phyloP scores from a whole-genome alignment of 306 rosid species.

The Acacia melanoxylon region DNA sequence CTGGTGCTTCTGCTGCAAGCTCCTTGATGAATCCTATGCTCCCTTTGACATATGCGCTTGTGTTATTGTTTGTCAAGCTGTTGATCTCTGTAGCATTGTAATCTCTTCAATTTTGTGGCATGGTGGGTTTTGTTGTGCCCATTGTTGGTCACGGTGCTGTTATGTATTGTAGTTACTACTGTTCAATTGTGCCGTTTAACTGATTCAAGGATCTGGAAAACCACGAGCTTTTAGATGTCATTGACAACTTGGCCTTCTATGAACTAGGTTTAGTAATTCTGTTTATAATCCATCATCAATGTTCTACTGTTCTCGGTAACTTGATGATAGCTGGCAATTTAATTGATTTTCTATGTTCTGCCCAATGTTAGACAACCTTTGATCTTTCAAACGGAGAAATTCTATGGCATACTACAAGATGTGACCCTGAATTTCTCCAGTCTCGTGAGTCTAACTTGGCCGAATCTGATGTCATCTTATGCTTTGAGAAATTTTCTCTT shows the following conservation, averaged over 20 bases:
- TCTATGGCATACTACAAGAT: not conserved
- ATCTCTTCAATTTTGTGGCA: conserved; percentile 37
- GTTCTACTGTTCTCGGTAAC: not conserved
- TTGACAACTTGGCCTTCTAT: conserved; percentile 20
- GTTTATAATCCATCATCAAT: conserved; percentile 6
- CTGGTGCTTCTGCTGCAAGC: conserved; percentile 62
- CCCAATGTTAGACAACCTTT: conserved; percentile 7
- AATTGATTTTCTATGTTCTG: not conserved
- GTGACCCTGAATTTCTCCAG: not conserved
- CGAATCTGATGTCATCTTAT: not conserved
- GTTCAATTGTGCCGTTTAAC: conserved; percentile 11
- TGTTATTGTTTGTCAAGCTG: conserved; percentile 48
- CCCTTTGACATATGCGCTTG: conserved; percentile 36
- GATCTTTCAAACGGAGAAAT: not conserved
- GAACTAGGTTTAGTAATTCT: conserved; percentile 30
- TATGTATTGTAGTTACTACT: conserved; percentile 34
- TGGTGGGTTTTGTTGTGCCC: conserved; percentile 34
- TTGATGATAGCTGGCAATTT: not conserved
- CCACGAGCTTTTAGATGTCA: conserved; percentile 26
- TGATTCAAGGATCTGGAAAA: conserved; percentile 41
- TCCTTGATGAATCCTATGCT: conserved; percentile 60
- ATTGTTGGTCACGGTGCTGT: conserved; percentile 15
- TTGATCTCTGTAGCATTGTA: conserved; percentile 46
- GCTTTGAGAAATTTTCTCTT: not conserved
- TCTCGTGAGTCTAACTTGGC: too few species aligned